Percentiles rank a stretch among this genome's conserved stretches.
These are phyloP conservation scores for Malus hybrid DNA, from an alignment of 331 rosid species.

Conservation along the genomic window DNA sequence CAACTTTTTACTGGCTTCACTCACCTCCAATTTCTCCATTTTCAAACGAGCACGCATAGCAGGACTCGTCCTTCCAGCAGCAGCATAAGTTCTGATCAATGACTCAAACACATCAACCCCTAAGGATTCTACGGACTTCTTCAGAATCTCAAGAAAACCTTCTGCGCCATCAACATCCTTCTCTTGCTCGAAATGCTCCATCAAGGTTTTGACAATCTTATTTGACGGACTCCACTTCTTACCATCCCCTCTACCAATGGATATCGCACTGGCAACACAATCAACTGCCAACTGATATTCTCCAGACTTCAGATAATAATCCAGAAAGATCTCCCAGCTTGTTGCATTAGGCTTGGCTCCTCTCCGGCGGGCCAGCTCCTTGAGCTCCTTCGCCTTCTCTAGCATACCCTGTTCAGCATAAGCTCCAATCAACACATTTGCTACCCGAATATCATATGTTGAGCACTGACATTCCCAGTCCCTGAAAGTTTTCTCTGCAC, in stretches of 20 bases:
- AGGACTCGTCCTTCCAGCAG: constrained; percentile 63
- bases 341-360: constrained; percentile 78
- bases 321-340: constrained; percentile 73
- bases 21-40: constrained; percentile 78
- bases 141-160: constrained; percentile 56
- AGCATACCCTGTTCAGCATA: constrained; percentile 50
- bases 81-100: constrained; percentile 68
- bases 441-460: constrained; percentile 67
- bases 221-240: constrained; percentile 59
- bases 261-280: constrained; percentile 51
- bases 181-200: constrained; percentile 65
- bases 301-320: constrained; percentile 49
- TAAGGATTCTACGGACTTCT: constrained; percentile 43
- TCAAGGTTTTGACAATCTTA: constrained; percentile 31
- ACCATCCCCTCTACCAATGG: constrained; percentile 62
- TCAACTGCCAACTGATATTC: constrained; percentile 53
- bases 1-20: constrained; percentile 51
- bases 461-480: constrained; percentile 67
- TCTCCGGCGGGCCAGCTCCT: constrained; percentile 52
- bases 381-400: constrained; percentile 64
- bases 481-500: constrained; percentile 80
- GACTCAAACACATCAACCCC: constrained; percentile 63
- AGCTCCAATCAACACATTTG: constrained; percentile 62
- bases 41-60: constrained; percentile 50
- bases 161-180: constrained; percentile 86